These are phyloP conservation scores for Diaporthe ilicicola DNA, from an alignment of 2,329 filamentous ascomycete genomes.

Conservation along the genomic window DNA sequence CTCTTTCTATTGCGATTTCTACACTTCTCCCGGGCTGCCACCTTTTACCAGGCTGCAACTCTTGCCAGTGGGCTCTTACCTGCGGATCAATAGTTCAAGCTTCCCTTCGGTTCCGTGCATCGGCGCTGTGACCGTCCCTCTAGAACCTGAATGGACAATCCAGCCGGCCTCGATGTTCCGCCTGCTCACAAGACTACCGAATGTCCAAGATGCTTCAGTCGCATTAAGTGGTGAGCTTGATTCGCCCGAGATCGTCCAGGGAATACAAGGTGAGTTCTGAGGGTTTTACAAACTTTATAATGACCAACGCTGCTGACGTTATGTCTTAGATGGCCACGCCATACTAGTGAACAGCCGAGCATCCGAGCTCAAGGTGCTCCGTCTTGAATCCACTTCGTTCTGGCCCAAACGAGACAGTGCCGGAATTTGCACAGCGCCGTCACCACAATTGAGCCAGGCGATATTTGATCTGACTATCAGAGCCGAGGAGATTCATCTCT, in stretches of 20 bases:
- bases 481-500: neutral
- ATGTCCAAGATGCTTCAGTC: neutral
- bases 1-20: neutral
- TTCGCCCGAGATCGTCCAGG: neutral
- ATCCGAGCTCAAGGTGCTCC: neutral
- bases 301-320: neutral
- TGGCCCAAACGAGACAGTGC: neutral
- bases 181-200: neutral
- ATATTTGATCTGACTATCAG: neutral
- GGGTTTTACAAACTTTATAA: too few species aligned
- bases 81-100: neutral
- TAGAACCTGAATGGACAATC: too few species aligned
- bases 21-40: neutral
- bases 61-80: neutral
- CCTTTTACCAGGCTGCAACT: too few species aligned
- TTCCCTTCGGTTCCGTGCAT: neutral
- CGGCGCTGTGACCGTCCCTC: neutral
- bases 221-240: too few species aligned
- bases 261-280: neutral
- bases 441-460: neutral
- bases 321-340: neutral
- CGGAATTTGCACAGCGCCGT: neutral
- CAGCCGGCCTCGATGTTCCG: neutral
- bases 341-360: too few species aligned
- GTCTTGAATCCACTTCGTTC: fast-evolving